Evolutionary conservation across 305 asterid genomes (phyloP).

Genomic region (Solanum chacoense): DNA sequence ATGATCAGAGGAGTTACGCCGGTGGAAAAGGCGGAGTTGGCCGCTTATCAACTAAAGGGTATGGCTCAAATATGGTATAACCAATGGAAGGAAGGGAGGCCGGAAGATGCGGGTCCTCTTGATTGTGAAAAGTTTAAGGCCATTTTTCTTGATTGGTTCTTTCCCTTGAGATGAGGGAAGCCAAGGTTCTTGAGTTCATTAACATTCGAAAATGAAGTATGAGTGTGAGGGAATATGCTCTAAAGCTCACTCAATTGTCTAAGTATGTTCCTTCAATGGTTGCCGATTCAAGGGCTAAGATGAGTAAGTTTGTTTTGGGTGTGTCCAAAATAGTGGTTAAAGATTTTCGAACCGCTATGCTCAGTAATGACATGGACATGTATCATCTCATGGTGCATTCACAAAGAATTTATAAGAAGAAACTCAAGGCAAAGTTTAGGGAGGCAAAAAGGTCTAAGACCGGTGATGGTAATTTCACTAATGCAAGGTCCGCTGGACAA

Average conservation of each 20-base stretch:
- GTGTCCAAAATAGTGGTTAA: neutral
- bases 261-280: neutral
- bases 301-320: neutral
- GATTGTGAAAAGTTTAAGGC: neutral
- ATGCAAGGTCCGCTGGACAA: neutral
- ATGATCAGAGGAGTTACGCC: neutral
- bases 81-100: neutral
- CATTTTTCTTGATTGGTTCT: neutral
- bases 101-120: neutral
- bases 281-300: neutral
- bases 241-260: neutral
- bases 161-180: neutral
- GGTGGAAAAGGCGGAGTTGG: neutral
- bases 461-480: neutral
- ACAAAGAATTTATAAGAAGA: neutral
- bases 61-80: neutral
- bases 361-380: too few relatives aligned
- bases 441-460: neutral
- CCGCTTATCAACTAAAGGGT: neutral
- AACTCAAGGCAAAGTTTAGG: neutral
- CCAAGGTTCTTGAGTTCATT: neutral
- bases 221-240: neutral
- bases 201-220: neutral
- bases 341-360: neutral
- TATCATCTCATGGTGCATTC: neutral